Evolutionary conservation across 2,329 filamentous ascomycete genomes (phyloP), one percentile per base, ranked within the genome.

Genomic region (Botrytis byssoidea): DNA sequence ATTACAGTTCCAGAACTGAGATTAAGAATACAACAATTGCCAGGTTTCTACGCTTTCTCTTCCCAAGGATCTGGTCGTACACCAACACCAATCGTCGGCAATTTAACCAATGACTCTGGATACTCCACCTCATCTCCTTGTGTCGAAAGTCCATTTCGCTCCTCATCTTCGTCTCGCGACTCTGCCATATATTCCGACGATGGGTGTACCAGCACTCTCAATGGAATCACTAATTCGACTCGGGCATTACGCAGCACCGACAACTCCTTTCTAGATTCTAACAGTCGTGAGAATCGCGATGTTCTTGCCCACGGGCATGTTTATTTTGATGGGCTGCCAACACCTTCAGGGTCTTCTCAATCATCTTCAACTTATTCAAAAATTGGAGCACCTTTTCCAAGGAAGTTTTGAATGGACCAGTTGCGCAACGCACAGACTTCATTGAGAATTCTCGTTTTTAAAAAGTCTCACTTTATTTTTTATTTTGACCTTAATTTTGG

Each of bases 1-100:
- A 95, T 97, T 80, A 91, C 91, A 73, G 88, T 99, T 76, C 84
- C 89, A 73, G 93, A 97, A 83, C 88, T 99, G 73, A 90, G 92
- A 80, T 86, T 89, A 77, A 86, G 92, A 81, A 96, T 98, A 81
- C 82, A 92, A 79, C 87, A 89, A 76, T 98, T 95, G 74, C 69
- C 71, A 16, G 74, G 71, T 55, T 81, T 82, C 35, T 76, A 70
- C 32, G 57, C 70, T 10, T 29, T 29, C 32, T 22, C 57, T 32
- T n/a, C 37, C 46, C 32, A 66, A 73, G 63, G 22, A 44, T 22
- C 51, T 42, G 25, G 29, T 9, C n/a, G 35, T 42, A 16, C 48
- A 25, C n/a, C 25, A 16, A 25, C 37, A 32, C 37, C 25, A 18
- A 32, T 69, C 29, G 14, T n/a, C n/a, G 55, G 40, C 2, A 69